These are phyloP conservation scores for Fermentozyma sake DNA, from an alignment of 1,139 yeast genomes.

Conservation along the genomic window DNA sequence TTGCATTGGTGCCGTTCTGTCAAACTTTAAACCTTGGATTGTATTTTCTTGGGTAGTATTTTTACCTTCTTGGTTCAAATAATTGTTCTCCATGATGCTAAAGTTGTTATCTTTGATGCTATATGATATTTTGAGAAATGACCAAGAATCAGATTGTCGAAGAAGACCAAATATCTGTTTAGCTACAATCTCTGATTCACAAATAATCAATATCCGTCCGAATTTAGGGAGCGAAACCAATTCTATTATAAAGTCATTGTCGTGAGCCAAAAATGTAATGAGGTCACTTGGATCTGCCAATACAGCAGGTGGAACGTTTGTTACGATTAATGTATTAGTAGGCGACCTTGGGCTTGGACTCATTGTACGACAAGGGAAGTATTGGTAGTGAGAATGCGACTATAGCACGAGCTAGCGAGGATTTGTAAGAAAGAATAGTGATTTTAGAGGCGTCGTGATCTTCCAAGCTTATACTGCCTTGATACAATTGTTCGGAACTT, in stretches of 20 bases:
- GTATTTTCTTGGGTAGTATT: too few relatives aligned
- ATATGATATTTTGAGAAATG: slow-evolving; percentile 18
- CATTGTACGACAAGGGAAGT: too few relatives aligned
- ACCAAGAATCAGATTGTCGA: slow-evolving; percentile 14
- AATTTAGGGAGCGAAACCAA: slow-evolving; percentile 33
- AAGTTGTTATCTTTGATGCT: slow-evolving; percentile 33
- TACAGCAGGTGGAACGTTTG: slow-evolving; percentile 20
- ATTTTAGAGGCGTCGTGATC: too few relatives aligned
- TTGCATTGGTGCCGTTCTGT: slow-evolving; percentile 11
- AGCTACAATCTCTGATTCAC: slow-evolving; percentile 23
- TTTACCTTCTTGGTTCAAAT: too few relatives aligned
- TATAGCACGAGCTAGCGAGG: too few relatives aligned
- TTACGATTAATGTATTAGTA: slow-evolving; percentile 39
- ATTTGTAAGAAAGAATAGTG: too few relatives aligned
- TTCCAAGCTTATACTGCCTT: too few relatives aligned
- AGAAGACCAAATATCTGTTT: slow-evolving; percentile 16
- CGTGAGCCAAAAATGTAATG: slow-evolving; percentile 19
- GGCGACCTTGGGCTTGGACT: too few relatives aligned
- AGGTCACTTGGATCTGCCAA: slow-evolving; percentile 25
- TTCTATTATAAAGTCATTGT: slow-evolving; percentile 26
- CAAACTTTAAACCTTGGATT: neutral
- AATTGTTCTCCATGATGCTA: slow-evolving; percentile 4
- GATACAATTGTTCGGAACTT: too few relatives aligned
- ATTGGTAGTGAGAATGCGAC: too few relatives aligned
- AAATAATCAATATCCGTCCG: slow-evolving; percentile 32